Evolutionary conservation across 768 basidiomycete species (phyloP).

Genomic region (Sporobolomyces roseus): DNA sequence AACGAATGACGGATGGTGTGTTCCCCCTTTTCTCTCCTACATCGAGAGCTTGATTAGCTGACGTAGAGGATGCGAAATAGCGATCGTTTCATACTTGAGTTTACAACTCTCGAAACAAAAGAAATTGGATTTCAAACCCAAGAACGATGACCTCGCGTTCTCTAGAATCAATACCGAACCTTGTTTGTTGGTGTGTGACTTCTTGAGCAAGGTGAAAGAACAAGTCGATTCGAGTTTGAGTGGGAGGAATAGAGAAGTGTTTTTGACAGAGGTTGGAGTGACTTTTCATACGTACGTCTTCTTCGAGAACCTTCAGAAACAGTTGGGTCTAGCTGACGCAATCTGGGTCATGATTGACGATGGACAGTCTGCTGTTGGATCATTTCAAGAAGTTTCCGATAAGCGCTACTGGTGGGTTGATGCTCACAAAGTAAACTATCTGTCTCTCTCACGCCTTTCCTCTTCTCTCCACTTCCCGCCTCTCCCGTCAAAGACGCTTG

Average conservation of each 20-base stretch:
- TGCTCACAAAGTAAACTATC: conserved; percentile 83
- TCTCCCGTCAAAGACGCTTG: background rate
- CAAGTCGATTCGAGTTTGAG: conserved; percentile 69
- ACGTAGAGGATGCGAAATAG: conserved; percentile 49
- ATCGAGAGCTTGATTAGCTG: conserved; percentile 45
- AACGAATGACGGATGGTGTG: conserved; percentile 76
- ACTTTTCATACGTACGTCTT: conserved; percentile 75
- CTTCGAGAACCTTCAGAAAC: background rate
- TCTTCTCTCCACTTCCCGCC: too few species aligned
- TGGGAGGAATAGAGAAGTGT: conserved; percentile 87
- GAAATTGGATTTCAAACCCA: conserved; percentile 91
- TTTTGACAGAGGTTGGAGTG: conserved; percentile 88
- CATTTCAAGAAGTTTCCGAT: conserved; percentile 95
- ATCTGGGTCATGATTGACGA: too few species aligned
- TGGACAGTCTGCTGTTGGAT: conserved; percentile 75
- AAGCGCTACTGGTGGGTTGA: conserved; percentile 90
- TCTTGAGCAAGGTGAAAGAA: conserved; percentile 74
- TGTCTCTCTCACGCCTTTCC: background rate
- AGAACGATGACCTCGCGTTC: conserved; percentile 91
- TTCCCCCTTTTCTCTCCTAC: conserved; percentile 7
- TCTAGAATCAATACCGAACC: conserved; percentile 93
- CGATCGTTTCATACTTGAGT: conserved; percentile 68
- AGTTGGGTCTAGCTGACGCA: too few species aligned
- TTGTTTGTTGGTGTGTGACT: conserved; percentile 77
- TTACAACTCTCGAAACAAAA: conserved; percentile 83